Base-by-base conservation (phyloP, 345 rosid species). In the Citrus cavaleriei region DNA sequence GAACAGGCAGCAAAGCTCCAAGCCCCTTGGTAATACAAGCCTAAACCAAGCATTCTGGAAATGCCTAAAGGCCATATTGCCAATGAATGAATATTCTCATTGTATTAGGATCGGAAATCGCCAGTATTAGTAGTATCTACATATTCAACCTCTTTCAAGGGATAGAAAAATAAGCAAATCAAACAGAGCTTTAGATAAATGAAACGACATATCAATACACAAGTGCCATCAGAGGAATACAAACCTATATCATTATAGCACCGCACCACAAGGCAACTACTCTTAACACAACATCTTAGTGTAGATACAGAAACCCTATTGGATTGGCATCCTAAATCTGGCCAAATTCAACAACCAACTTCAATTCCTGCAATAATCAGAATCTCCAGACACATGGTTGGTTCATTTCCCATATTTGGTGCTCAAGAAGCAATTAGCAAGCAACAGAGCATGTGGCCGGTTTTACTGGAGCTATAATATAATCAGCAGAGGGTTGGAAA, bases 371-470 rank as follows among this genome's bases (percentile, higher is more conserved):
- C 80, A 35, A 74, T 12, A 46, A 46, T 13, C 51, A 46, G 51
- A 46, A 46, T 46, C 51, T 13, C 51, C 51, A 38, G 51, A 55
- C 40, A 7, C 16, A 5, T 6, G 58, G 58, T 54, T 54, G 58
- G 58, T 46, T 40, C 72, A 40, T 75, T 64, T 57, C 60, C 70
- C n/a, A 37, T 38, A 14, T 24, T 32, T 14, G 76, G 28, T 46
- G 57, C 75, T 72, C 34, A 1, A 46, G 5, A 30, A 61, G 76
- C 73, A 74, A 61, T 85, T 84, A 91, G 91, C 91, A 90, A 64
- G 90, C 83, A 76, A 90, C 88, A 10, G 87, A 68, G 67, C 87
- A 87, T 0, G 86, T 19, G 24, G 84, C 83, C 3, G 85, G 79
- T 66, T 90, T 80, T 32, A 86, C 75, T 0, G 90, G 83, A 79